Evolutionary conservation across 495 filamentous ascomycete genomes (phyloP).

Genomic region (Umbilicaria muhlenbergii): DNA sequence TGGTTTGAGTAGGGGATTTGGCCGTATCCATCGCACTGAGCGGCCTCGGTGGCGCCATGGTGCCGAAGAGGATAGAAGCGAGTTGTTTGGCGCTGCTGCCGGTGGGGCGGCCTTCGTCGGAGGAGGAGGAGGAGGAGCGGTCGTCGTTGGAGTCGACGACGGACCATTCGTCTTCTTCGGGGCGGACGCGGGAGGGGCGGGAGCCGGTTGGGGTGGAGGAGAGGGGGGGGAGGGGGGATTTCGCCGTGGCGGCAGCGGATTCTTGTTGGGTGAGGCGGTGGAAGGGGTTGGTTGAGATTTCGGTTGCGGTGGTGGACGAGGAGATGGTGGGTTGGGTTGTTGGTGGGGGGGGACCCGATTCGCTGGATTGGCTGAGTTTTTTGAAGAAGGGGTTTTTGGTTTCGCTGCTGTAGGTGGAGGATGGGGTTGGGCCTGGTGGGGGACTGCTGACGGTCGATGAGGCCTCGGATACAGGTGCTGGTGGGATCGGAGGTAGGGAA

Average conservation of each 20-base stretch:
- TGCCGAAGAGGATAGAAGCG: slow-evolving; percentile 86
- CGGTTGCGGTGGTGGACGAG: slow-evolving; percentile 16
- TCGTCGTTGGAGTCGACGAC: slow-evolving; percentile 66
- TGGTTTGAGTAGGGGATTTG: slow-evolving; percentile 28
- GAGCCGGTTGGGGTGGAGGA: slow-evolving; percentile 25
- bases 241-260: slow-evolving; percentile 23
- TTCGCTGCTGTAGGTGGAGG: slow-evolving; percentile 20
- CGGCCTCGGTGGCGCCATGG: slow-evolving; percentile 89
- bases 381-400: slow-evolving; percentile 63
- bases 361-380: slow-evolving; percentile 38
- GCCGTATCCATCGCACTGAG: slow-evolving; percentile 64
- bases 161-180: slow-evolving; percentile 82
- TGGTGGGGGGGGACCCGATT: slow-evolving; percentile 21
- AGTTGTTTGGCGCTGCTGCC: slow-evolving; percentile 78
- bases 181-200: slow-evolving; percentile 37
- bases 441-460: slow-evolving; percentile 16
- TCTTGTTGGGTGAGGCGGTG: slow-evolving; percentile 61
- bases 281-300: slow-evolving; percentile 86
- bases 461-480: slow-evolving; percentile 14
- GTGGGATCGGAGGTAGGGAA: slow-evolving; percentile 14
- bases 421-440: slow-evolving; percentile 19
- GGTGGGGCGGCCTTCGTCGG: slow-evolving; percentile 53
- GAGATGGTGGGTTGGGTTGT: slow-evolving; percentile 16
- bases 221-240: slow-evolving; percentile 17
- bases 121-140: slow-evolving; percentile 24